Evolutionary conservation across 2,329 filamentous ascomycete genomes (phyloP).

Genomic region (Acephala macrosclerotiorum): DNA sequence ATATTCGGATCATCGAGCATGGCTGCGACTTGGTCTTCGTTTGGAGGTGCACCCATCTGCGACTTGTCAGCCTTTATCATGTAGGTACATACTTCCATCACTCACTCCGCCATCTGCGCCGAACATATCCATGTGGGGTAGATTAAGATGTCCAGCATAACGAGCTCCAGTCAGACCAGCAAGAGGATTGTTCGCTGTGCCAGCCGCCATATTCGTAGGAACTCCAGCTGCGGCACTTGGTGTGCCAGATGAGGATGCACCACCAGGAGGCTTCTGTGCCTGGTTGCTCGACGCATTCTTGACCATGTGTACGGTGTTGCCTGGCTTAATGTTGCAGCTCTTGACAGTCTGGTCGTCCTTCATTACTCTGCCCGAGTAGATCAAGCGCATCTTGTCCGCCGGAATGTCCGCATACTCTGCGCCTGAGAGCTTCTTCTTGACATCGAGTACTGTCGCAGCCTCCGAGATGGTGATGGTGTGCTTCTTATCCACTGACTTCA

Average conservation of each 20-base stretch:
- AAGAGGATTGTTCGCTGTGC: constrained; percentile 86
- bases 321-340: constrained; percentile 93
- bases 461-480: constrained; percentile 83
- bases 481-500: constrained; percentile 94
- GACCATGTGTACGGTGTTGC: constrained; percentile 95
- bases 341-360: constrained; percentile 90
- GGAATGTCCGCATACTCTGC: constrained; percentile 87
- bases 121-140: constrained; percentile 88
- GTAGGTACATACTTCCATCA: constrained; percentile 45
- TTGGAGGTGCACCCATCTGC: constrained; percentile 89
- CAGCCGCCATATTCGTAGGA: constrained; percentile 80
- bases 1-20: constrained; percentile 92
- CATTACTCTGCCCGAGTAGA: constrained; percentile 96
- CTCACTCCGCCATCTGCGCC: constrained; percentile 93
- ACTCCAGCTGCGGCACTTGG: constrained; percentile 64
- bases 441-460: constrained; percentile 78
- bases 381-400: constrained; percentile 87
- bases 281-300: constrained; percentile 85
- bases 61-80: constrained; percentile 34
- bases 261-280: constrained; percentile 58
- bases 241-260: constrained; percentile 50
- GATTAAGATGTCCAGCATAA: constrained; percentile 89
- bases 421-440: constrained; percentile 87
- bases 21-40: constrained; percentile 79
- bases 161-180: constrained; percentile 90